phyloP scores from a whole-genome alignment of 2,329 filamentous ascomycete genomes.

The Neofusicoccum sp. region DNA sequence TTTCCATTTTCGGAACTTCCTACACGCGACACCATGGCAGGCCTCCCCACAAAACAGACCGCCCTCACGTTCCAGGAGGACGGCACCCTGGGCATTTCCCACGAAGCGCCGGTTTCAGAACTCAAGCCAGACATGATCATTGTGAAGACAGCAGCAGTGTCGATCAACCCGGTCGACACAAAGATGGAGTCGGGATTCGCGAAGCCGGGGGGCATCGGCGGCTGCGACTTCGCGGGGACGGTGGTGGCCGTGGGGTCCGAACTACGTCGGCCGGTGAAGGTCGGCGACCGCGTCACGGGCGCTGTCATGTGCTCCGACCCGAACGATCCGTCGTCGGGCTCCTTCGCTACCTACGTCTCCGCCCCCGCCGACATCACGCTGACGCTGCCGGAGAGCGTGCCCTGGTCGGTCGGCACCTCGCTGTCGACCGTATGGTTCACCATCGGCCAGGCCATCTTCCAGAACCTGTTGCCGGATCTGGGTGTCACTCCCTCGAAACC shows the following conservation, averaged over 20 bases:
- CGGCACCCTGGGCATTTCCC: neutral
- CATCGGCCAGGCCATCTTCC: conserved; percentile 13
- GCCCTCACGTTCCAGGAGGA: neutral
- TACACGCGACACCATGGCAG: neutral
- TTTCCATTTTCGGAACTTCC: too few relatives aligned
- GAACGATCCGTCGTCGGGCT: neutral
- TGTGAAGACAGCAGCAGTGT: neutral
- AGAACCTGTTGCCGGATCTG: neutral
- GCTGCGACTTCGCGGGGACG: conserved; percentile 1
- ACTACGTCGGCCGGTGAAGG: neutral
- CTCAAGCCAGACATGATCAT: neutral
- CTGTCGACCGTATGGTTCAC: conserved; percentile 12
- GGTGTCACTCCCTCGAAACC: neutral
- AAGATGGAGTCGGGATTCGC: neutral
- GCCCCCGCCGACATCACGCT: neutral
- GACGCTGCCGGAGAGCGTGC: neutral
- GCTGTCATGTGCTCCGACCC: neutral
- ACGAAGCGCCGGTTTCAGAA: neutral
- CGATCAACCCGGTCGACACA: conserved; percentile 1
- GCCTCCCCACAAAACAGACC: neutral
- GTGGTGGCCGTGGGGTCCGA: neutral
- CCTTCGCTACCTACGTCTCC: neutral
- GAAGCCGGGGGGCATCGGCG: neutral
- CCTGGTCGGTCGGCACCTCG: neutral
- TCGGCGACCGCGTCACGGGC: neutral